Percentiles rank a stretch among this genome's conserved stretches.
Evolutionary conservation across 2,329 filamentous ascomycete species (phyloP).

Genomic region (Fusarium sp.): DNA sequence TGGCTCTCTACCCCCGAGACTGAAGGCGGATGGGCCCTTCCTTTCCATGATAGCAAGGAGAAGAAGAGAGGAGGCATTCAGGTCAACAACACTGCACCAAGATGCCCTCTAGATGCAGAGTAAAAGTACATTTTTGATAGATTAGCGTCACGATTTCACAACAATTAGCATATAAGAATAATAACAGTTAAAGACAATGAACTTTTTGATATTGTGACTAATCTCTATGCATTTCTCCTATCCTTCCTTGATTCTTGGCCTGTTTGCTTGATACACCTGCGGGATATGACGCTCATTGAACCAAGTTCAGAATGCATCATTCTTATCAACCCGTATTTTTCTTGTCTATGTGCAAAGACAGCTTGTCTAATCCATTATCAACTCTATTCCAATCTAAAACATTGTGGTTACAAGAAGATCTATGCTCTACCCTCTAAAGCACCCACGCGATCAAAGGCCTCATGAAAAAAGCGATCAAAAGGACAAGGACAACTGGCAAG

Average conservation of each 20-base stretch:
- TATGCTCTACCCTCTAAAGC: background rate
- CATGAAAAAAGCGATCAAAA: conserved; percentile 12
- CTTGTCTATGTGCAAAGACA: background rate
- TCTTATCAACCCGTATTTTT: background rate
- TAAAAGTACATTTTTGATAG: conserved; percentile 51
- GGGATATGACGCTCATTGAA: background rate
- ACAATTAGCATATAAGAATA: background rate
- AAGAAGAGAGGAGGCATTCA: conserved; percentile 91
- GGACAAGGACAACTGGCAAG: background rate
- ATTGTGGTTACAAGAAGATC: background rate
- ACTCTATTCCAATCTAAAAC: background rate
- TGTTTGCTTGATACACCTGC: background rate
- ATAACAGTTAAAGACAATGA: background rate
- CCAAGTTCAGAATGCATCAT: too few relatives aligned
- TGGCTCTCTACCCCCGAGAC: conserved; percentile 85
- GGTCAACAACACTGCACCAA: conserved; percentile 80
- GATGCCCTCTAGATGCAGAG: conserved; percentile 80
- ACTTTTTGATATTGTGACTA: background rate
- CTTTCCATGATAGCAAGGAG: conserved; percentile 81
- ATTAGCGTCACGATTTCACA: background rate
- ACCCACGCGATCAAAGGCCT: background rate
- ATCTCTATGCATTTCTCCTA: too few relatives aligned
- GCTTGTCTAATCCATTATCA: background rate
- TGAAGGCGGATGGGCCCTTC: conserved; percentile 87
- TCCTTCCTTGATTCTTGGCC: background rate